Conservation (phyloP, 2,329 filamentous ascomycete genomes). For the Fusarium sp. region DNA sequence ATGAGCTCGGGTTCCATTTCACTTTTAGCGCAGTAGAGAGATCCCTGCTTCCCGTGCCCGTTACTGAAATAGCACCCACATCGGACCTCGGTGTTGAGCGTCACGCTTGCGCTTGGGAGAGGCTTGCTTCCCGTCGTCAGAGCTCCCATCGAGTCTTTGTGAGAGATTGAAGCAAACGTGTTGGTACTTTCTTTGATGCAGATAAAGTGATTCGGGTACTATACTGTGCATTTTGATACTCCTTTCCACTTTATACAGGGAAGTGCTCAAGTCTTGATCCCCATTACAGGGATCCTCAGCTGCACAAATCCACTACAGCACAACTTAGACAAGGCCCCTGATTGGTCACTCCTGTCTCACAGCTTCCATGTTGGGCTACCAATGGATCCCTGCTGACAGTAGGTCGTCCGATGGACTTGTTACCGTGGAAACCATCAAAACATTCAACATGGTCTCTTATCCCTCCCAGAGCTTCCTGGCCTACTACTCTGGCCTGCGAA, state of each 20-base stretch:
- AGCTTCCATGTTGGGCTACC: background rate
- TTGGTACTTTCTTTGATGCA: background rate
- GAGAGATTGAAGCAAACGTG: background rate
- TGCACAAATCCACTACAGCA: background rate
- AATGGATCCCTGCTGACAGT: conserved; percentile 5
- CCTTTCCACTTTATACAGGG: background rate
- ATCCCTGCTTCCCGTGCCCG: conserved; percentile 1
- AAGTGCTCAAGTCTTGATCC: background rate
- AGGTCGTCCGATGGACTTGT: conserved; percentile 1
- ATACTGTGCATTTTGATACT: background rate
- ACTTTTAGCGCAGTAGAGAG: background rate
- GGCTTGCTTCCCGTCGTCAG: background rate
- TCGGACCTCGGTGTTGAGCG: background rate
- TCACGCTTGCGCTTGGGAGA: background rate
- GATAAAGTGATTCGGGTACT: background rate
- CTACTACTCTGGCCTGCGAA: conserved; percentile 29
- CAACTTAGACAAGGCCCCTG: background rate
- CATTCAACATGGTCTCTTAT: conserved; percentile 39
- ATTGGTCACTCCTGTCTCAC: conserved; percentile 4
- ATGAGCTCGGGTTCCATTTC: background rate
- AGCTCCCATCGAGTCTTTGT: background rate
- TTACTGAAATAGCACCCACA: background rate
- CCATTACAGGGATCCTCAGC: background rate
- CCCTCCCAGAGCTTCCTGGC: conserved; percentile 28
- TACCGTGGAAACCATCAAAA: conserved; percentile 49